Evolutionary conservation across 805 yeast genomes (phyloP).

Genomic region (Jamesozyma hellenica): DNA sequence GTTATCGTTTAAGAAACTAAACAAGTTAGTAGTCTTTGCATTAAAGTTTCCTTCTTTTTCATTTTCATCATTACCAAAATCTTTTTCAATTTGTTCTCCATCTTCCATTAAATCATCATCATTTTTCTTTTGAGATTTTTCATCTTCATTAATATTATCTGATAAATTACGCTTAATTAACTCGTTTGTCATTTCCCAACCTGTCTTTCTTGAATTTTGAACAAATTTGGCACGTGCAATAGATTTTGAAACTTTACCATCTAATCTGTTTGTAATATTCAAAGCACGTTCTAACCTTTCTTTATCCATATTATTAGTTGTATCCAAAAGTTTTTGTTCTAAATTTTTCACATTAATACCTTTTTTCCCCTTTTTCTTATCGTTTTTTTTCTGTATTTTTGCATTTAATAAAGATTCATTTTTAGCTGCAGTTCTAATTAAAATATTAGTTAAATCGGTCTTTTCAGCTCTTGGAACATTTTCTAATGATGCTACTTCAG

Average conservation of each 20-base stretch:
- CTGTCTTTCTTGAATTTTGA: conserved; percentile 53
- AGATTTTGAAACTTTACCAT: conserved; percentile 55
- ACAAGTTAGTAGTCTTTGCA: conserved; percentile 15
- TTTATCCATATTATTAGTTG: conserved; percentile 27
- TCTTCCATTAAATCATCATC: conserved; percentile 8
- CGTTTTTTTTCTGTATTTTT: conserved; percentile 40
- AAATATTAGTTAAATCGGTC: conserved; percentile 50
- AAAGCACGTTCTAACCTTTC: conserved; percentile 40
- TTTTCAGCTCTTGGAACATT: conserved; percentile 49
- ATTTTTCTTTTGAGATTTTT: background rate
- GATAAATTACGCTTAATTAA: conserved; percentile 31
- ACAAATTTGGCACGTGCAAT: conserved; percentile 54
- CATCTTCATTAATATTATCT: conserved; percentile 3
- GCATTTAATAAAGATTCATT: conserved; percentile 52
- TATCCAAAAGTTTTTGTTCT: conserved; percentile 9
- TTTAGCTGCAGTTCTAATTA: conserved; percentile 57
- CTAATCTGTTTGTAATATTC: conserved; percentile 44
- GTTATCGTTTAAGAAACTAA: conserved; percentile 25
- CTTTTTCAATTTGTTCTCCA: conserved; percentile 17
- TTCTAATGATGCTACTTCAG: conserved; percentile 41
- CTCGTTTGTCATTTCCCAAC: conserved; percentile 62
- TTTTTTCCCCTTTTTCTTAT: conserved; percentile 27
- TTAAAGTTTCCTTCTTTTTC: background rate
- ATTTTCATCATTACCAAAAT: background rate
- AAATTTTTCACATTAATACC: conserved; percentile 19